Evolutionary conservation across 2,329 filamentous ascomycete species (phyloP), one percentile per base, ranked within the genome.

Genomic region (Clarireedia hainanense): DNA sequence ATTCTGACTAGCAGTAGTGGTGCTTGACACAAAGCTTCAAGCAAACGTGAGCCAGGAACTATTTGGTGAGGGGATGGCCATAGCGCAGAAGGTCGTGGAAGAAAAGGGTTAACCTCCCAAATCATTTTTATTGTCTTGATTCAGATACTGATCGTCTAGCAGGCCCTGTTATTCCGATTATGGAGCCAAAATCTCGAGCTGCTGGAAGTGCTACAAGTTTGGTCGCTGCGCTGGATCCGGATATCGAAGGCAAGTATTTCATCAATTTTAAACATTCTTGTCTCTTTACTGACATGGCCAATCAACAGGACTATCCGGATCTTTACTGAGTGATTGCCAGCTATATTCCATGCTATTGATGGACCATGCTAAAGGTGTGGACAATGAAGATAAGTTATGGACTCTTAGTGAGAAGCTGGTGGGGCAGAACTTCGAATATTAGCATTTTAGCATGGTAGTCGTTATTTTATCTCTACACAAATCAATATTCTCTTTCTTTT

Each of bases 211-310:
- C 69, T 12, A 73, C 68, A 7, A 68, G 69, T 42, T 64, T 70
- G 2, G 69, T 61, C 48, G 73, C 71, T 2, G 70, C 73, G 3
- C 70, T 73, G 39, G 71, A 72, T 43, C 71, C 71, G 30, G 39
- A 6, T 6, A 48, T 20, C 20, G 20, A 20, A 20, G 20, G 20
- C 20, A 20, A 20, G 20, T 20, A 20, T 2, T 20, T 20, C 20
- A 20, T 20, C 20, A 20, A 20, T 20, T 20, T 20, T 20, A 20
- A 20, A 2, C 20, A 20, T 20, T 20, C 20, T 20, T 20, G 20
- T 20, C 20, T 20, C 20, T 3, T 20, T 20, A 20, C 20, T 20
- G 20, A 20, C 20, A 34, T 10, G 39, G 10, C 9, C 46, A 27
- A 30, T 6, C 27, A 12, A 23, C 9, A 55, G 50, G 34, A n/a